Base-by-base conservation (phyloP, 306 rosid genomes). In the Acacia melanoxylon region DNA sequence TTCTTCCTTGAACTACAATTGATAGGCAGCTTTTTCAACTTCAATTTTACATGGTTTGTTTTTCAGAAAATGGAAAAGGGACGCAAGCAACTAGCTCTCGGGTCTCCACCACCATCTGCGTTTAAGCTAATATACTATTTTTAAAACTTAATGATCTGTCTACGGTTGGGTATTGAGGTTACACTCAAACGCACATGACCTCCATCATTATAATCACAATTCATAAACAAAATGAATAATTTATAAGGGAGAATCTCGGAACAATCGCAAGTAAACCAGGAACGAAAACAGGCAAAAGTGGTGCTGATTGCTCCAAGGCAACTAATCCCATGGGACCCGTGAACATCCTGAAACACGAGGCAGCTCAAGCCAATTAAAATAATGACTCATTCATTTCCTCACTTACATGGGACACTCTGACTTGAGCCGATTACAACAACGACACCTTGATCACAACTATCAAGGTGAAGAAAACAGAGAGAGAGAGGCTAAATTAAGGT, bases 161-260 rank as follows among this genome's bases (percentile, higher is more conserved):
- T 31, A 63, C 33, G 67, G 44, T 66, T 52, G 72, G 67, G 56
- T 54, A 6, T 3, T 71, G 75, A 24, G 58, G n/a, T 74, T 44
- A 17, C 77, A 42, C 70, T 74, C 68, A 78, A 44, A 16, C 70
- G 78, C 81, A 80, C 81, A 80, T 75, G 84, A 49, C 22, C 54
- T 71, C 13, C 13, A 45, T 24, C n/a, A 41, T 24, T 5, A 22
- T 10, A 41, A 56, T 20, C 8, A 19, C 1, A 41, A 19, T 37
- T 37, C 41, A 22, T 22, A 29, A 44, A 42, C 6, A 22, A 1
- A 35, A 22, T 74, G 20, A 67, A 44, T 68, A 67, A 31, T 68
- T 44, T 11, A 31, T 16, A 65, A 12, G 44, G 48, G 27, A 37
- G 5, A n/a, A 51, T 44, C 37, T 46, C 42, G 3, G 15, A 16